Conservation (phyloP, 306 rosid genomes). For the Trifolium fragiferum region DNA sequence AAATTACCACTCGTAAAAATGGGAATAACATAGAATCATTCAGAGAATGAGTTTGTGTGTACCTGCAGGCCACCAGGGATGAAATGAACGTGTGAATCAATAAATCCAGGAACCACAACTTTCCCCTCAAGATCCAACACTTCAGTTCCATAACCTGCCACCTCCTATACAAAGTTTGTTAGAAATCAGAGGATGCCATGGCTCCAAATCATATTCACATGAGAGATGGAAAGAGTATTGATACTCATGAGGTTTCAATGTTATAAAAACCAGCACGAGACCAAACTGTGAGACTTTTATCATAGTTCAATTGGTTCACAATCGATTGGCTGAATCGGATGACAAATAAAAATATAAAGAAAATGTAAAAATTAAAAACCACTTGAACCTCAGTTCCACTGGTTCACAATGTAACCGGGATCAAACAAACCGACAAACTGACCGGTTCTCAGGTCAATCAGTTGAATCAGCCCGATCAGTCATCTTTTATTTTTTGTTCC, state of each 20-base stretch:
- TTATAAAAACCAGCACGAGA: not conserved
- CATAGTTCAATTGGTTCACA: not conserved
- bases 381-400: not conserved
- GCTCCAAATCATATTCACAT: not conserved
- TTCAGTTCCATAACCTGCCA: conserved; percentile 67
- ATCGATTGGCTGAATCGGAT: not conserved
- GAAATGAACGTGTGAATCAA: conserved; percentile 85
- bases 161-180: conserved; percentile 54
- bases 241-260: not conserved
- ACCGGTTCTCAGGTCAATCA: not conserved
- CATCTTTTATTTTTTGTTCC: no score
- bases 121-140: conserved; percentile 74
- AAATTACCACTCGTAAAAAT: not conserved
- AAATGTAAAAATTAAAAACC: not conserved
- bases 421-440: not conserved
- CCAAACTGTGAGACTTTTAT: not conserved
- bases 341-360: not conserved
- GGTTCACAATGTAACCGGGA: not conserved
- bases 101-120: conserved; percentile 84
- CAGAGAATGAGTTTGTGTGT: not conserved
- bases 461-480: not conserved
- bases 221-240: not conserved
- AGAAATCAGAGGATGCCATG: not conserved
- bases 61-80: conserved; percentile 79
- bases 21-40: not conserved